phyloP scores from a whole-genome alignment of 495 filamentous ascomycete genomes.

The Podospora comata region DNA sequence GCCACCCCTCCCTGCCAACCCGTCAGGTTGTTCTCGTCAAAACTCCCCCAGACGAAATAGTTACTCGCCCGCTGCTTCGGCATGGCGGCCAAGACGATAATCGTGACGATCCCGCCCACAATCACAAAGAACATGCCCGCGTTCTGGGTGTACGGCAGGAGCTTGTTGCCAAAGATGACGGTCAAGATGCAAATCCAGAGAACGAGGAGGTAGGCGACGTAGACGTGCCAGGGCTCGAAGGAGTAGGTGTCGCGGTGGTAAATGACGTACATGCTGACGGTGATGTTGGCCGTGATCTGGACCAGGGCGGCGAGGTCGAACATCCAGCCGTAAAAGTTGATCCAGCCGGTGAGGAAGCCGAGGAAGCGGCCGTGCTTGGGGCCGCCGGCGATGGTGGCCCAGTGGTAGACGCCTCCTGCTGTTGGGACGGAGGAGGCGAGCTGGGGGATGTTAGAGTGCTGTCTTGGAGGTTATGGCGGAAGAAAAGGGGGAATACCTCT shows the following conservation, averaged over 20 bases:
- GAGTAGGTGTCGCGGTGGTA: conserved; percentile 61
- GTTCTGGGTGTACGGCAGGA: conserved; percentile 63
- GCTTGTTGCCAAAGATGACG: conserved; percentile 67
- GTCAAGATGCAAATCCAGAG: conserved; percentile 63
- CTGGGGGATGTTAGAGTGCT: conserved; percentile 30
- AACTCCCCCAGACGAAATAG: conserved; percentile 57
- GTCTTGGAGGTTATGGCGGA: conserved; percentile 16
- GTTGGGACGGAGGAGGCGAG: conserved; percentile 77
- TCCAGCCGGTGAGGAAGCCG: conserved; percentile 77
- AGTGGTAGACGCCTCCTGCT: conserved; percentile 81
- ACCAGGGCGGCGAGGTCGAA: conserved; percentile 64
- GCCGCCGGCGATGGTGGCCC: conserved; percentile 70
- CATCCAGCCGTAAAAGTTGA: conserved; percentile 78
- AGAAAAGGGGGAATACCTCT: conserved; percentile 33
- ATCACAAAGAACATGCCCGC: conserved; percentile 68
- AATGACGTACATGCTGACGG: conserved; percentile 67
- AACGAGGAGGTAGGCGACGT: conserved; percentile 63
- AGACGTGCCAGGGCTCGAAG: conserved; percentile 69
- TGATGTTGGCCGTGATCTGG: conserved; percentile 64
- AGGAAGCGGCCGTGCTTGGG: conserved; percentile 62
- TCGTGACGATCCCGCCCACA: conserved; percentile 64
- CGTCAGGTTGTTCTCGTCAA: conserved; percentile 61
- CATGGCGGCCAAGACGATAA: conserved; percentile 74
- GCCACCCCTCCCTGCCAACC: conserved; percentile 71
- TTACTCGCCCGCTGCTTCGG: conserved; percentile 58